These are phyloP conservation scores for Sodiomyces alkalinus DNA, from an alignment of 2,329 filamentous ascomycete genomes.

Conservation along the genomic window DNA sequence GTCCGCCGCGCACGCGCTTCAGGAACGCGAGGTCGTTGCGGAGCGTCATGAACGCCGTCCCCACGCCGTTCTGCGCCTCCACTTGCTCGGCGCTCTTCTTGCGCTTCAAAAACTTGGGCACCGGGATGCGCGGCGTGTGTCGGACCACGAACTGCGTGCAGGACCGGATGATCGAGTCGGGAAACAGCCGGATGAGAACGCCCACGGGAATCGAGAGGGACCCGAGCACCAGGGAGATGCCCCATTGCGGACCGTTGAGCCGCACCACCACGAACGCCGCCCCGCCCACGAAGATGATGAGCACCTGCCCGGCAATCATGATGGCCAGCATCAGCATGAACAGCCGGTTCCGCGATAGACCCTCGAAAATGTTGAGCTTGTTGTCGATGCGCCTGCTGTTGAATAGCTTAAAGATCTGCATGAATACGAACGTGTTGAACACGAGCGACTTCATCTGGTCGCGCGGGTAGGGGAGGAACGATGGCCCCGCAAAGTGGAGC, in stretches of 20 bases:
- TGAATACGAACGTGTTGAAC: conserved; percentile 77
- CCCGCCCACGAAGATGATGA: conserved; percentile 59
- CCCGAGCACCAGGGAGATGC: conserved; percentile 51
- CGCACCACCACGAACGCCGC: conserved; percentile 38
- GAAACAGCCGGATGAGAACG: conserved; percentile 41
- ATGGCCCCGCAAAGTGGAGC: conserved; percentile 44
- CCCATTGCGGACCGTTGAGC: conserved; percentile 50
- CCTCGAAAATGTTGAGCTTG: conserved; percentile 61
- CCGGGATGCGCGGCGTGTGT: conserved; percentile 5
- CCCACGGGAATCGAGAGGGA: conserved; percentile 52
- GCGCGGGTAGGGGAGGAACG: conserved; percentile 36
- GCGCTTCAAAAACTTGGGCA: conserved; percentile 6
- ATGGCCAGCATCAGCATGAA: conserved; percentile 53
- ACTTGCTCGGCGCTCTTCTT: conserved; percentile 12
- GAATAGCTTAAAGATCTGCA: conserved; percentile 69
- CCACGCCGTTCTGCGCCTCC: conserved; percentile 17
- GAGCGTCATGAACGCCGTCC: conserved; percentile 34
- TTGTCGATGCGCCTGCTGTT: conserved; percentile 65
- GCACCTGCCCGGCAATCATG: conserved; percentile 56
- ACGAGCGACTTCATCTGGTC: conserved; percentile 44
- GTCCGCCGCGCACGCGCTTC: conserved; percentile 43
- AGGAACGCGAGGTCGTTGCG: conserved; percentile 47
- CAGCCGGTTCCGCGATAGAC: conserved; percentile 51
- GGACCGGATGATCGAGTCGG: conserved; percentile 10
- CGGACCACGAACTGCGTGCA: conserved; percentile 5